Base-by-base conservation (phyloP, 1,284 basidiomycete genomes). In the Ganoderma lingzhi region DNA sequence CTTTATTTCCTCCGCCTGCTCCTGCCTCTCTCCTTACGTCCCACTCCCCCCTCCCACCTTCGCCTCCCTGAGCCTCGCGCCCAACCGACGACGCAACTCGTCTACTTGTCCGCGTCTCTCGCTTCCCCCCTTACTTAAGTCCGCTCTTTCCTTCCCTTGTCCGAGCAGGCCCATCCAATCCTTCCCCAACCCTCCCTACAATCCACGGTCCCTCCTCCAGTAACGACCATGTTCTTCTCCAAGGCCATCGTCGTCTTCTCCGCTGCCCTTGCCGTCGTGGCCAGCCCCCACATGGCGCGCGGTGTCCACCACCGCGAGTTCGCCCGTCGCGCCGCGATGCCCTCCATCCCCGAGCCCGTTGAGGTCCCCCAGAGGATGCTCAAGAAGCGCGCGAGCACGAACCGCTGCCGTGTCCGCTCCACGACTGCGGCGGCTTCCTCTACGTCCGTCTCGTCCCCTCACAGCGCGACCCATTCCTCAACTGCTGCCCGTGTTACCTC, bases 141-240 rank as follows among this genome's bases (percentile, higher is more conserved):
- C 68, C 69, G 64, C 69, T 68, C 71, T 68, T 70, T 64, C 70
- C 70, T 74, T 69, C 66, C 30, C 69, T 61, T 70, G 51, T 60
- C 66, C 60, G 71, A 69, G 69, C 69, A 69, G 66, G 65, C 67
- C 72, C 66, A 56, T 65, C 67, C 55, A 69, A 69, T 72, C 63
- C 70, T 73, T 71, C 69, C 64, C 42, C 61, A 62, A 51, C 71
- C 62, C 74, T 73, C 74, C 58, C 72, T 64, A 70, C 61, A 44
- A 66, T 70, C 73, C 62, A 65, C 74, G 69, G 68, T 73, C 70
- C 66, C 70, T 73, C 53, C 6, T 53, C 30, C 51, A 53, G 17
- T 35, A 58, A 35, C 65, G 62, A 70, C 75, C 76, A 90, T 90
- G 87, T 82, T 81, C 73, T 82, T 89, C 80, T 67, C 79, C 76